phyloP scores from a whole-genome alignment of 1,284 basidiomycete species.

The Porphyrellus sp. region DNA sequence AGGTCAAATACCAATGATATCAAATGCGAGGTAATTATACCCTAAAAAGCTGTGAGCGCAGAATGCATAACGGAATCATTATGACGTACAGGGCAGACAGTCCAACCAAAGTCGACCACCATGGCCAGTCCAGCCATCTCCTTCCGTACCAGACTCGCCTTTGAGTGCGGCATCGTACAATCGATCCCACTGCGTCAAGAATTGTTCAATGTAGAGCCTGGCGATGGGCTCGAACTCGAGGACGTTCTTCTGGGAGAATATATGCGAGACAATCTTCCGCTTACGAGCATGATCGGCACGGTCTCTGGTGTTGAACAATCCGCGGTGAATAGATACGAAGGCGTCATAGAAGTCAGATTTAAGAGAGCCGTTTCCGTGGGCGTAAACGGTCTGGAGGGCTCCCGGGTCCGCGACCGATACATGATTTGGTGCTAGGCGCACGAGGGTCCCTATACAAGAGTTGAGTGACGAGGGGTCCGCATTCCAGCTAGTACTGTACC shows the following conservation, averaged over 20 bases:
- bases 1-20: slow-evolving; percentile 60
- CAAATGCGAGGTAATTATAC: slow-evolving; percentile 84
- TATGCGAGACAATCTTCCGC: slow-evolving; percentile 85
- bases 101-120: slow-evolving; percentile 70
- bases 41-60: slow-evolving; percentile 36
- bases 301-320: slow-evolving; percentile 84
- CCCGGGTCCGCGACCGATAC: slow-evolving; percentile 79
- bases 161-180: slow-evolving; percentile 58
- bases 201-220: slow-evolving; percentile 54
- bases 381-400: slow-evolving; percentile 73
- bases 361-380: slow-evolving; percentile 74
- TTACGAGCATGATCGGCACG: slow-evolving; percentile 83
- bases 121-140: slow-evolving; percentile 63
- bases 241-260: slow-evolving; percentile 83
- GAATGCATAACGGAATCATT: neutral
- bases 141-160: slow-evolving; percentile 55
- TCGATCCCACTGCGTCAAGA: slow-evolving; percentile 80
- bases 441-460: slow-evolving; percentile 56
- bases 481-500: slow-evolving; percentile 44
- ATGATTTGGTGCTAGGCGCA: slow-evolving; percentile 88
- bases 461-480: neutral
- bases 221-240: slow-evolving; percentile 80
- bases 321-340: slow-evolving; percentile 68
- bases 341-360: slow-evolving; percentile 84
- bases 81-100: slow-evolving; percentile 62